Percentiles rank a stretch among this genome's conserved stretches.
phyloP scores from a whole-genome alignment of 768 basidiomycete species.

The Rhizopogon vesiculosus region DNA sequence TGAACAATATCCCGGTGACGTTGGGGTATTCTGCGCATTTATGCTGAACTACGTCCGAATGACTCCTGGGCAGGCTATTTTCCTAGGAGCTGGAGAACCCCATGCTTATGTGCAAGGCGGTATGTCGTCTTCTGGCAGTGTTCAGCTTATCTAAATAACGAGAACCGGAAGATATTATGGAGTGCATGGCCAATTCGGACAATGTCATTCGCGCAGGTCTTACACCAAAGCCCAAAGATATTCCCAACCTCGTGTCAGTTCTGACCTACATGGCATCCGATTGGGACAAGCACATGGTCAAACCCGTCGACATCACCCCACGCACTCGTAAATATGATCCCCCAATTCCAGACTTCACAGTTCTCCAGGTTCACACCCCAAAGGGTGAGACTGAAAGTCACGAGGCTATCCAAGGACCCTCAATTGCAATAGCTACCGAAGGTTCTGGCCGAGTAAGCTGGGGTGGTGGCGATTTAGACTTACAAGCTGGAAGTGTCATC shows the following conservation, averaged over 20 bases:
- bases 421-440: conserved; percentile 72
- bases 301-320: conserved; percentile 33
- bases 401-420: conserved; percentile 71
- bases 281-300: conserved; percentile 65
- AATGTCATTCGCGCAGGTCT: conserved; percentile 98
- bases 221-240: conserved; percentile 93
- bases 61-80: conserved; percentile 84
- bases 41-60: conserved; percentile 83
- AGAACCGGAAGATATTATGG: conserved; percentile 75
- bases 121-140: conserved; percentile 27
- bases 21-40: conserved; percentile 91
- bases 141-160: background rate
- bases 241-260: conserved; percentile 81
- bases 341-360: conserved; percentile 91
- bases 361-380: conserved; percentile 56
- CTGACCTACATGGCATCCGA: conserved; percentile 80
- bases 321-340: conserved; percentile 74
- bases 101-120: conserved; percentile 96
- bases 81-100: conserved; percentile 93
- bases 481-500: conserved; percentile 67
- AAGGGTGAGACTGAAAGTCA: conserved; percentile 49
- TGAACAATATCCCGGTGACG: conserved; percentile 83
- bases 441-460: conserved; percentile 59
- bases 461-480: conserved; percentile 35
- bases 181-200: conserved; percentile 99